Conservation (phyloP, 768 basidiomycete genomes). For the Leccinum fibrillosum region DNA sequence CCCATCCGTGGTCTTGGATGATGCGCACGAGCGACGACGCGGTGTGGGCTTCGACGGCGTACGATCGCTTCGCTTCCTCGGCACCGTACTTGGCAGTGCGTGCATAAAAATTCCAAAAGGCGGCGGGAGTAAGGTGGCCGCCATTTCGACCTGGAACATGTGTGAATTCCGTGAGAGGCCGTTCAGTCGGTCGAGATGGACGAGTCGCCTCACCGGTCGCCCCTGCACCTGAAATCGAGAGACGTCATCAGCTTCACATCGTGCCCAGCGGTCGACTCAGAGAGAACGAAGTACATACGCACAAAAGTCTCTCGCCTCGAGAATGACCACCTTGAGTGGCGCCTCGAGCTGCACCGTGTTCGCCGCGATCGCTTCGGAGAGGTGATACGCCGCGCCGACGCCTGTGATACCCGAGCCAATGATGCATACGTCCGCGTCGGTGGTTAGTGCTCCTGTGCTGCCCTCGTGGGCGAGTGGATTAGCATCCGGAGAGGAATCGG, state of each 20-base stretch:
- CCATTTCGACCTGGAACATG: conserved; percentile 68
- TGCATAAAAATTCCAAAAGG: conserved; percentile 44
- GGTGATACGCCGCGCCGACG: conserved; percentile 69
- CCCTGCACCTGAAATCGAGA: conserved; percentile 51
- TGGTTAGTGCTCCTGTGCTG: conserved; percentile 55
- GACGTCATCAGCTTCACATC: background rate
- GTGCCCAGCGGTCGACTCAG: background rate
- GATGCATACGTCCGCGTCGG: conserved; percentile 68
- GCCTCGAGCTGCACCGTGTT: conserved; percentile 2
- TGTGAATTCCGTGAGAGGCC: background rate
- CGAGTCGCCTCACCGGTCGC: conserved; percentile 56
- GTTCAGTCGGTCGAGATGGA: background rate
- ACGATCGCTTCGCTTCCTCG: conserved; percentile 52
- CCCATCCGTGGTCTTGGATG: conserved; percentile 42
- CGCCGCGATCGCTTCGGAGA: conserved; percentile 37
- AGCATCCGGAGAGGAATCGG: conserved; percentile 47
- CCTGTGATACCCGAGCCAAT: conserved; percentile 83
- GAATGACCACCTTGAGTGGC: conserved; percentile 51
- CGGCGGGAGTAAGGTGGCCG: conserved; percentile 61
- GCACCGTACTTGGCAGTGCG: conserved; percentile 41
- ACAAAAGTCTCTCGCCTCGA: conserved; percentile 90
- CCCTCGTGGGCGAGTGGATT: conserved; percentile 70
- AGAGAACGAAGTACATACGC: conserved; percentile 28
- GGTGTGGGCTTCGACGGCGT: conserved; percentile 58
- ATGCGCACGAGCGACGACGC: conserved; percentile 45